These are phyloP conservation scores for Asterochloris erici DNA, from an alignment of 139 green algal genomes.

Conservation along the genomic window DNA sequence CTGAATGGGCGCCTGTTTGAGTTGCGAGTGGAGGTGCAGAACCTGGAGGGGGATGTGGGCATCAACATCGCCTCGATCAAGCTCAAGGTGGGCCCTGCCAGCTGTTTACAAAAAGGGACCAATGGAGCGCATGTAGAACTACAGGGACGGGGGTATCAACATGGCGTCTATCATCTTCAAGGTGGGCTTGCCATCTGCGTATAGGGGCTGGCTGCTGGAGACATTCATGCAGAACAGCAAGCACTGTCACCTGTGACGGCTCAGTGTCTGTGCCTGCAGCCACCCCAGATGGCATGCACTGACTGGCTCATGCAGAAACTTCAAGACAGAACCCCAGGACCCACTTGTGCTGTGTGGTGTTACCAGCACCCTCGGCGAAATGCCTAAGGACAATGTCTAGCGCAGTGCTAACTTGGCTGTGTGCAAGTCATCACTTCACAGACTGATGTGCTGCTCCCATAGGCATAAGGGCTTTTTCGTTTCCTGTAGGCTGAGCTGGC, in stretches of 20 bases:
- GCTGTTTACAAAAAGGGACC: not conserved
- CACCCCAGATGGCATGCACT: too few species aligned
- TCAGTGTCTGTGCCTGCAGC: not conserved
- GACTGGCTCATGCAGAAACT: too few species aligned
- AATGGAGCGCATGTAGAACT: not conserved
- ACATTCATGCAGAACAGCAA: not conserved
- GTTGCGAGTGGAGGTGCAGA: constrained; percentile 17
- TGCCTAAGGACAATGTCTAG: too few species aligned
- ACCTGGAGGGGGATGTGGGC: not conserved
- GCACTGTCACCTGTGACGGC: not conserved
- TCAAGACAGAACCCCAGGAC: too few species aligned
- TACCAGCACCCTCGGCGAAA: too few species aligned
- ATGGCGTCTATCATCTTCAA: not conserved
- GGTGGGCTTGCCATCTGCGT: not conserved
- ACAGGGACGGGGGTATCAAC: not conserved
- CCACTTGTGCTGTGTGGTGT: too few species aligned
- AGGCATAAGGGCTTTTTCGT: too few species aligned
- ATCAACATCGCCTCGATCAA: constrained; percentile 7
- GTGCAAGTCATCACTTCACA: too few species aligned
- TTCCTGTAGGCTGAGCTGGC: constrained; percentile 13
- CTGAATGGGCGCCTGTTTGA: constrained; percentile 18
- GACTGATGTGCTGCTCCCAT: too few species aligned
- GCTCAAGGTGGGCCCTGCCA: constrained; percentile 5
- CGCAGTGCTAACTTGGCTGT: too few species aligned
- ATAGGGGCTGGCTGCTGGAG: not conserved